Evolutionary conservation across 1,284 basidiomycete species (phyloP).

Genomic region (Trichosporon inkin): DNA sequence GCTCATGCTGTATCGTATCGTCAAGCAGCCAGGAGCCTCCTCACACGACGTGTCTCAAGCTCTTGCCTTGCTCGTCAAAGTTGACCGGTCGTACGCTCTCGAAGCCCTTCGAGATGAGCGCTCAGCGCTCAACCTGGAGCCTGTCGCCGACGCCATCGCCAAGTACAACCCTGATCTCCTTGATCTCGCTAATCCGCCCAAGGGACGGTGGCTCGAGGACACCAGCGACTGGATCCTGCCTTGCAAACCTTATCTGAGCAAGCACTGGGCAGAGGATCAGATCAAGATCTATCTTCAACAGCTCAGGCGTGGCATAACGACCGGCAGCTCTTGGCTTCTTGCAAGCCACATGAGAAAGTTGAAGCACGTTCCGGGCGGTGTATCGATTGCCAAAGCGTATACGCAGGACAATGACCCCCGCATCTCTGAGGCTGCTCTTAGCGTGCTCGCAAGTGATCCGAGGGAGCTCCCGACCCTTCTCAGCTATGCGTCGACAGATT

Average conservation of each 20-base stretch:
- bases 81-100: not conserved
- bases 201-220: not conserved
- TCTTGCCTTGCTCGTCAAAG: not conserved
- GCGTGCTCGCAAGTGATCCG: slow-evolving; percentile 1
- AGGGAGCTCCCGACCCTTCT: not conserved
- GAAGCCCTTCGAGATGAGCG: not conserved
- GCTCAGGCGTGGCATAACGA: not conserved
- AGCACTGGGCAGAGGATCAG: not conserved
- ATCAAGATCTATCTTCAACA: not conserved
- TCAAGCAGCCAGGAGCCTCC: too few relatives aligned
- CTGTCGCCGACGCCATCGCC: not conserved
- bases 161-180: not conserved
- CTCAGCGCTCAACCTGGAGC: not conserved
- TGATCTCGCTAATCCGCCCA: not conserved
- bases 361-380: not conserved
- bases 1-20: not conserved
- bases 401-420: not conserved
- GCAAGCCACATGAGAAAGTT: not conserved
- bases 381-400: not conserved
- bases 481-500: not conserved
- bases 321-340: not conserved
- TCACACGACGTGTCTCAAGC: not conserved
- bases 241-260: not conserved
- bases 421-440: not conserved
- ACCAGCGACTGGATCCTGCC: not conserved